Evolutionary conservation across 2,329 filamentous ascomycete species (phyloP), one percentile per base, ranked within the genome.

Genomic region (Penicillium decumbens): DNA sequence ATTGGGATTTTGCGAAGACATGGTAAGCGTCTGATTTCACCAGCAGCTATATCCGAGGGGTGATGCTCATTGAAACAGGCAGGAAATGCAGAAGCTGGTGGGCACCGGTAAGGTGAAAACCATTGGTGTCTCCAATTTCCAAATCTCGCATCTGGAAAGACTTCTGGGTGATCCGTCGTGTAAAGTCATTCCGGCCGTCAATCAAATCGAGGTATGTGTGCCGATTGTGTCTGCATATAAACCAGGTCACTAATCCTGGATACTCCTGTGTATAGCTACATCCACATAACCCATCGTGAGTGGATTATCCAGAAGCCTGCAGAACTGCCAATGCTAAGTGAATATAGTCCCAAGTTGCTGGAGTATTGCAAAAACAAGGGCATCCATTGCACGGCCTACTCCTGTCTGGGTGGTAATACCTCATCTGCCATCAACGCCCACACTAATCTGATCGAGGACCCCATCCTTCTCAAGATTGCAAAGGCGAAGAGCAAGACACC

Each of bases 71-170:
- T 1, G 7, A 18, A 6, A 10, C 6, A 37, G 33, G 33, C 45
- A 44, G 27, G 47, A 45, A 6, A 58, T 58, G 61, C 60, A 66
- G 49, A 63, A 61, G 45, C 56, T 66, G 20, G 41, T 62, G 7
- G 55, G 41, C 0, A 62, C 59, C 10, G 61, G 61, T 63, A 85
- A 87, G 68, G 84, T 85, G 41, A 78, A 77, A 69, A 87, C 85
- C 72, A 87, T 89, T 66, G 87, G 87, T 56, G 84, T 91, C 42
- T 88, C 84, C 68, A 92, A 91, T 77, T 90, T 91, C 69, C 82
- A 77, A 54, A 86, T 89, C 67, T 80, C 74, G 65, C 85, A 90
- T 69, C 74, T 90, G 42, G 83, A 89, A 76, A 85, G 80, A 68
- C 76, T 90, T 46, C 74, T 90, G 51, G 79, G 77, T 55, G 78